Conservation (phyloP, 2,329 filamentous ascomycete species). For the Cladophialophora carrionii region DNA sequence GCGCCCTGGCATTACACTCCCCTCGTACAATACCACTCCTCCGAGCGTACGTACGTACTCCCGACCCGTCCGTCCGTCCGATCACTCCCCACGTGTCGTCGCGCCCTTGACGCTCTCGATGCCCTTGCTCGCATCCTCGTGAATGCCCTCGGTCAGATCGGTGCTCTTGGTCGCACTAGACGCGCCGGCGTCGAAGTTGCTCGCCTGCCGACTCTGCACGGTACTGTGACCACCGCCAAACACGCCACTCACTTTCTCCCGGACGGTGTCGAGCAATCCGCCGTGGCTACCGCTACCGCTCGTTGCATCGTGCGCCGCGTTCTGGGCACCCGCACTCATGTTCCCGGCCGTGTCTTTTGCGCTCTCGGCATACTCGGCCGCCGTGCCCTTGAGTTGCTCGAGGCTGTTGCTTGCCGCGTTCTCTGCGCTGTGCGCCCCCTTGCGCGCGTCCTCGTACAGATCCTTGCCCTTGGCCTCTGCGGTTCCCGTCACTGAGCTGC, state of each 20-base stretch:
- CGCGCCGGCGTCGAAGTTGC: not conserved
- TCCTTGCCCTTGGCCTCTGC: not conserved
- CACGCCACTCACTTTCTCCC: not conserved
- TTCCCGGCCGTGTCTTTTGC: not conserved
- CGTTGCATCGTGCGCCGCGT: not conserved
- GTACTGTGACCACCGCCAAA: not conserved
- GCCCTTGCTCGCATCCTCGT: constrained; percentile 4
- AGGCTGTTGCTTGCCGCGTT: not conserved
- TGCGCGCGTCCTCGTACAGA: not conserved
- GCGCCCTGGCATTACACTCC: no score
- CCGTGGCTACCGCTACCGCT: not conserved
- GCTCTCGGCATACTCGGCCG: not conserved
- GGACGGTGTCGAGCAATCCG: not conserved
- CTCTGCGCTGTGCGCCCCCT: not conserved
- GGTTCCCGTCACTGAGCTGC: not conserved
- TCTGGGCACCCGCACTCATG: not conserved
- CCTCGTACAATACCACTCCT: no score
- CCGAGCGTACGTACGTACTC: no score
- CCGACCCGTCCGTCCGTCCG: not conserved
- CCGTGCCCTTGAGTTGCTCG: not conserved
- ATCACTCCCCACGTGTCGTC: not conserved
- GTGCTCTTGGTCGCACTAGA: not conserved
- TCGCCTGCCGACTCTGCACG: not conserved
- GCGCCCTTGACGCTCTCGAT: not conserved
- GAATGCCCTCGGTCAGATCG: not conserved